Evolutionary conservation across 2,329 filamentous ascomycete species (phyloP), one percentile per base, ranked within the genome.

Genomic region (Fusarium domesticum): DNA sequence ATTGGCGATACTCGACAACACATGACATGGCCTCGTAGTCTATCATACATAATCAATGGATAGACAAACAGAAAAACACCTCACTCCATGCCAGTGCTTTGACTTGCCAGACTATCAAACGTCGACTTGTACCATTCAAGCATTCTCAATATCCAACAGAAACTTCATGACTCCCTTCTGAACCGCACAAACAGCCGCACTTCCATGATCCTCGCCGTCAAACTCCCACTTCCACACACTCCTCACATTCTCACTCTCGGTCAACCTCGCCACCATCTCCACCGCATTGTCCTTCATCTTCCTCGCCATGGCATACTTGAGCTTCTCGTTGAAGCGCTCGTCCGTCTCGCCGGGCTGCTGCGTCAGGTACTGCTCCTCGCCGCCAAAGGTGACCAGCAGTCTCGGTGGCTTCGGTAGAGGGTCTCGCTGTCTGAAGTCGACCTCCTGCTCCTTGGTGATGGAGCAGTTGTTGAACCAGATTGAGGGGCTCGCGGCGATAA

Each of bases 401-500:
- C 66, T 61, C 2, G 66, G 54, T 1, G 53, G 42, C 2, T 51
- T 56, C 2, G 39, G 37, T 2, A 35, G 32, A 6, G 37, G 40
- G 3, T 47, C 18, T 1, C 34, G 39, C 7, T 50, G 36, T 28
- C 51, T 46, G 30, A 70, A 66, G 0, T 23, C 7, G 1, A 45
- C 30, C 35, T 67, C 53, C 33, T 64, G 63, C 17, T 66, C 59
- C 1, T 48, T 47, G 7, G 69, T 41, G 15, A 76, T 64, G 37
- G 65, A 71, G 3, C 60, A 51, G 17, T 70, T 51, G 48, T 74
- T 74, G 66, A 72, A 77, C 67, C 67, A 75, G 11, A 75, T 68
- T 0, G 68, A 70, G 0, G 72, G 74, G 20, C 73, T 76, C 1
- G 70, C 70, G 2, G 68, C 67, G 12, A 75, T 64, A 40, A 69